Evolutionary conservation across 768 basidiomycete genomes (phyloP).

Genomic region (Epithele typhae): DNA sequence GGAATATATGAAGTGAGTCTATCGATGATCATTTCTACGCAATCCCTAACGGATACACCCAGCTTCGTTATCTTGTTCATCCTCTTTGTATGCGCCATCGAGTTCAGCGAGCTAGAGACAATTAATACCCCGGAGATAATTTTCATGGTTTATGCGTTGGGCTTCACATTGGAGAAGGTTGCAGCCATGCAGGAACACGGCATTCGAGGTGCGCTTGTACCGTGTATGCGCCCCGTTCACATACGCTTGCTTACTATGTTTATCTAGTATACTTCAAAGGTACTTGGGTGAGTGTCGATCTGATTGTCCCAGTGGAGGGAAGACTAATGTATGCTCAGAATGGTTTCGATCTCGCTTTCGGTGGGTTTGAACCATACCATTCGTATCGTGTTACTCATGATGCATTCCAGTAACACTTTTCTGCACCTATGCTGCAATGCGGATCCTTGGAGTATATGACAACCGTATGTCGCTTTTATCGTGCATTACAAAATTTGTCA

Average conservation of each 20-base stretch:
- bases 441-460: constrained; percentile 73
- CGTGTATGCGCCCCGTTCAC: not conserved
- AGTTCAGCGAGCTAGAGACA: constrained; percentile 55
- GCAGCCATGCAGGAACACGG: constrained; percentile 97
- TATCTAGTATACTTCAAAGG: constrained; percentile 73
- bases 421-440: constrained; percentile 67
- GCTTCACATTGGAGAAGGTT: constrained; percentile 88
- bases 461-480: constrained; percentile 40
- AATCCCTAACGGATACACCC: not conserved
- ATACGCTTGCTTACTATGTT: no score
- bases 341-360: constrained; percentile 90
- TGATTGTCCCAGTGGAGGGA: no score
- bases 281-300: constrained; percentile 57
- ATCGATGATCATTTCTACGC: no score
- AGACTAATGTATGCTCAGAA: constrained; percentile 46
- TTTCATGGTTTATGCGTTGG: constrained; percentile 78
- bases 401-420: constrained; percentile 68
- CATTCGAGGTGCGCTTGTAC: constrained; percentile 59
- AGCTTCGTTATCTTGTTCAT: constrained; percentile 81
- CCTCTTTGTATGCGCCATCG: constrained; percentile 75
- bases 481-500: not conserved
- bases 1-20: constrained; percentile 75
- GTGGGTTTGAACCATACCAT: constrained; percentile 41
- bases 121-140: constrained; percentile 64
- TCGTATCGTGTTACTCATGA: no score